phyloP scores from a whole-genome alignment of 2,329 filamentous ascomycete genomes.

The Hypoxylon sp. region DNA sequence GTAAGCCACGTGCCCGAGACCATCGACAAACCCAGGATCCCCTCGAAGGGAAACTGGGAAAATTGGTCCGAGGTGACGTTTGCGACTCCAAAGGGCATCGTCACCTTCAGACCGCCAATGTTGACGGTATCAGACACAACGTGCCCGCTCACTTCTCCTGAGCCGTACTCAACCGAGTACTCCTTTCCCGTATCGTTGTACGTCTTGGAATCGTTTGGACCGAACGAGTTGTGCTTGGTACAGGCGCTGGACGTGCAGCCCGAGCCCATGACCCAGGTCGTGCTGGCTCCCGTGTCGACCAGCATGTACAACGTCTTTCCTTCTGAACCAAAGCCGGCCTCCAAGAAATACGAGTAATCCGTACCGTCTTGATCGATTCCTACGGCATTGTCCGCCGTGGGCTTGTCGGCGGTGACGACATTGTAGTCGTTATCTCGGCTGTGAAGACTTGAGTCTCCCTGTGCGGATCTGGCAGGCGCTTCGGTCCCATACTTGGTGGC shows the following conservation, averaged over 20 bases:
- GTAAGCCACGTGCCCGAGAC: slow-evolving; percentile 74
- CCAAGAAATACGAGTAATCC: slow-evolving; percentile 71
- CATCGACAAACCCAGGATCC: slow-evolving; percentile 81
- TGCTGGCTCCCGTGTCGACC: slow-evolving; percentile 72
- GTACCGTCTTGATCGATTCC: slow-evolving; percentile 70
- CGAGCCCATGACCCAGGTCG: slow-evolving; percentile 84
- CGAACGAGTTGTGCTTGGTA: slow-evolving; percentile 73
- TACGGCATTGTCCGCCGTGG: slow-evolving; percentile 57
- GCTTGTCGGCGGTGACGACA: slow-evolving; percentile 55
- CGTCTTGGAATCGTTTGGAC: slow-evolving; percentile 69
- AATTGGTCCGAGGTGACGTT: slow-evolving; percentile 78
- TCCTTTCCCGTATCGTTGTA: slow-evolving; percentile 59
- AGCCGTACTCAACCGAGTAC: slow-evolving; percentile 79
- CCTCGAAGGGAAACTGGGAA: slow-evolving; percentile 81
- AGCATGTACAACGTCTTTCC: slow-evolving; percentile 66
- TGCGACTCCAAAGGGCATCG: slow-evolving; percentile 76
- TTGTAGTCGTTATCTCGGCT: slow-evolving; percentile 57
- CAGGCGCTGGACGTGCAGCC: slow-evolving; percentile 74
- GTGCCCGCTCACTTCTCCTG: slow-evolving; percentile 74
- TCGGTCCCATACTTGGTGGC: slow-evolving; percentile 51
- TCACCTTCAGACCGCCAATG: slow-evolving; percentile 70
- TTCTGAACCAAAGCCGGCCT: slow-evolving; percentile 64
- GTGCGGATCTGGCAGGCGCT: slow-evolving; percentile 28
- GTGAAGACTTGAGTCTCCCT: slow-evolving; percentile 35
- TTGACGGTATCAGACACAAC: slow-evolving; percentile 71